Evolutionary conservation across 768 basidiomycete species (phyloP), one percentile per base, ranked within the genome.

Genomic region (Terana coerulea): DNA sequence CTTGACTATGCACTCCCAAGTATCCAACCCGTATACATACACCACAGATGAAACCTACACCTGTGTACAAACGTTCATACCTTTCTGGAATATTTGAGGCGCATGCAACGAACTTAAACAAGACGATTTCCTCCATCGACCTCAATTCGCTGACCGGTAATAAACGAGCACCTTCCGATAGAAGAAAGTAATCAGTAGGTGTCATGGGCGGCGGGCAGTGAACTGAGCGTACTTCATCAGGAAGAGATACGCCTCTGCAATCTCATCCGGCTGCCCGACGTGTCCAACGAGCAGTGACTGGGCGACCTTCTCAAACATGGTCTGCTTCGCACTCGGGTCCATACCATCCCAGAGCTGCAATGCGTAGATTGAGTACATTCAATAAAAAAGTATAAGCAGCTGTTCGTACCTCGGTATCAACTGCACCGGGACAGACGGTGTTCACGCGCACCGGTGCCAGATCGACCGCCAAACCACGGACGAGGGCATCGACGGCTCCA

Each of bases 191-290:
- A 5, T 39, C 3, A 31, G 39, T 12, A 30, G 9, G 4, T 12
- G 1, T 21, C 17, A 28, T n/a, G 14, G 19, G 7, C 5, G 8
- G 14, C 17, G 24, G 31, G 24, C 14, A 3, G 1, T 3, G 34
- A 11, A 41, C 1, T 17, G 1, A 28, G n/a, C 50, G 34, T 25
- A 51, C 50, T 51, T 51, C 50, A 51, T 51, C 8, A 51, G 29
- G 50, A 51, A 51, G 14, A 51, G 41, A 31, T 51, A 51, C 2
- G 50, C 41, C 31, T 51, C 50, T 3, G 50, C 50, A 15, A 44
- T 25, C 31, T 43, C 40, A 7, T 44, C 40, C 8, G 50, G 30
- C 5, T 3, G 4, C 9, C 40, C 50, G 14, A 51, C 19, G 31
- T 51, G 40, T 24, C 36, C 36, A 6, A 51, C 50, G 40, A 21